A percentile compares a stretch with the other conserved stretches of the same genome.
Conservation (phyloP, 2,329 filamentous ascomycete species). For the Lasiodiplodia theobromae region DNA sequence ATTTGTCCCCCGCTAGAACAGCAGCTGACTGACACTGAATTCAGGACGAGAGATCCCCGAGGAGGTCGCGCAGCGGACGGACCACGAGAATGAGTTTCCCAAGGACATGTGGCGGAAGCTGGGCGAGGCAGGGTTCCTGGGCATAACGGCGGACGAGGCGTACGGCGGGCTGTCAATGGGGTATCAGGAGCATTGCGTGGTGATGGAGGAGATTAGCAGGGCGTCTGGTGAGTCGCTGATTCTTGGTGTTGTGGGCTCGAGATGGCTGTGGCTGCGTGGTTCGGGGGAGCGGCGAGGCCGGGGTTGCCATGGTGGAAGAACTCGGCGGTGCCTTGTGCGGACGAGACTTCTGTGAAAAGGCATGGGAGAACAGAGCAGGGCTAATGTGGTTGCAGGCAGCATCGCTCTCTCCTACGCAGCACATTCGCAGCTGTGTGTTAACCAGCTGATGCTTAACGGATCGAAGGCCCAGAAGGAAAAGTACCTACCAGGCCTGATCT, state of each 20-base stretch:
- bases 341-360: too few relatives aligned
- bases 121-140: slow-evolving; percentile 87
- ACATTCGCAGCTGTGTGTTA: slow-evolving; percentile 94
- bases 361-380: too few relatives aligned
- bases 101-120: slow-evolving; percentile 92
- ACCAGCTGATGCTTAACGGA: slow-evolving; percentile 93
- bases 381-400: slow-evolving; percentile 51
- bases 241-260: too few relatives aligned
- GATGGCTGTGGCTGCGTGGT: too few relatives aligned
- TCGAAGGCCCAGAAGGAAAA: slow-evolving; percentile 77
- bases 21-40: background rate
- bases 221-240: slow-evolving; percentile 66
- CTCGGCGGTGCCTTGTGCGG: too few relatives aligned
- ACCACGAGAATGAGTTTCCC: slow-evolving; percentile 87
- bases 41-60: slow-evolving; percentile 81
- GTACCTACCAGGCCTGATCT: slow-evolving; percentile 81
- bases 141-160: slow-evolving; percentile 91
- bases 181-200: slow-evolving; percentile 94
- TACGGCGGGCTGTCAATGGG: slow-evolving; percentile 90
- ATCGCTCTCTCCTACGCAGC: slow-evolving; percentile 93
- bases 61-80: slow-evolving; percentile 81
- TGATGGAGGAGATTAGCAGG: slow-evolving; percentile 92
- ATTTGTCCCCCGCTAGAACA: background rate
- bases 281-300: background rate
- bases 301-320: background rate